A percentile compares a stretch with the other conserved stretches of the same genome.
Evolutionary conservation across 306 rosid genomes (phyloP).

Genomic region (Datisca glomerata): DNA sequence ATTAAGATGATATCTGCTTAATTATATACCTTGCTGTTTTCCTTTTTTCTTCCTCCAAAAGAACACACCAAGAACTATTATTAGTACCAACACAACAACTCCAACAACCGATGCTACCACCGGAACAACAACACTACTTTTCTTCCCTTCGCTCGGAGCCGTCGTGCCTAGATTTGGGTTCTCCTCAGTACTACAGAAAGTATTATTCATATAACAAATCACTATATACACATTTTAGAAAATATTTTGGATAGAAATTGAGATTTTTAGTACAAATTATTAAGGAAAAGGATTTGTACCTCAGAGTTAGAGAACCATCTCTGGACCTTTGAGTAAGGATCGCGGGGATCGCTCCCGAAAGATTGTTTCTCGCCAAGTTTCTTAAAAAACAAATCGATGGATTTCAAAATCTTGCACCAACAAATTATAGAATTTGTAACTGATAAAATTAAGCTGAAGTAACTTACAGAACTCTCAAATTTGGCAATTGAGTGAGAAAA

Average conservation of each 20-base stretch:
- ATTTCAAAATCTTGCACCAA: background rate
- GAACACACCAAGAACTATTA: slow-evolving; percentile 10
- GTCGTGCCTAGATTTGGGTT: slow-evolving; percentile 17
- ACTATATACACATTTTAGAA: too few relatives aligned
- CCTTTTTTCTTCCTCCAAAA: slow-evolving; percentile 13
- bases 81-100: slow-evolving; percentile 14
- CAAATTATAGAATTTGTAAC: background rate
- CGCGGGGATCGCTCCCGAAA: slow-evolving; percentile 23
- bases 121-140: slow-evolving; percentile 19
- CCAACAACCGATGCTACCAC: slow-evolving; percentile 32
- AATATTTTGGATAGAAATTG: too few relatives aligned
- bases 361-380: slow-evolving; percentile 24
- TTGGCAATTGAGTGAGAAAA: slow-evolving; percentile 25
- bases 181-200: slow-evolving; percentile 17
- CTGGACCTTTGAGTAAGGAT: slow-evolving; percentile 17
- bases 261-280: too few relatives aligned
- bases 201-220: too few relatives aligned
- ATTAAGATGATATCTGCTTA: too few relatives aligned
- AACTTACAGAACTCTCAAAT: slow-evolving; percentile 29
- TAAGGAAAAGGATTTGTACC: slow-evolving; percentile 15
- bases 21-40: too few relatives aligned
- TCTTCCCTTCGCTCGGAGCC: background rate
- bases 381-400: slow-evolving; percentile 11
- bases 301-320: slow-evolving; percentile 23
- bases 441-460: background rate